These are phyloP conservation scores for Arabidopsis hybrid DNA, from an alignment of 441 rosid species.

Conservation along the genomic window DNA sequence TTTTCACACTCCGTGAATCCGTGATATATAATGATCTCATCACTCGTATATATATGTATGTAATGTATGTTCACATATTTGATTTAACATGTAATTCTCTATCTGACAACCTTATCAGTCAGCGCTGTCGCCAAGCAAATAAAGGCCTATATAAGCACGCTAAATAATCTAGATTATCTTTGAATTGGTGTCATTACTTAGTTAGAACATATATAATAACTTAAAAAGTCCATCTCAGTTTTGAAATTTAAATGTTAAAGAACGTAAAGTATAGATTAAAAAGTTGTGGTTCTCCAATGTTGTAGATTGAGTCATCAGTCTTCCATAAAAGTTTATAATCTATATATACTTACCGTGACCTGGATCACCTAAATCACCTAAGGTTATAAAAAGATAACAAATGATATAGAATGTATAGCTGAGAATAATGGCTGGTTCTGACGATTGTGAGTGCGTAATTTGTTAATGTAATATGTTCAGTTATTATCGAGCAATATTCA, in stretches of 20 bases:
- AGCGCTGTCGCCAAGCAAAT: not conserved
- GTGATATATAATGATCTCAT: not conserved
- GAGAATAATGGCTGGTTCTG: not conserved
- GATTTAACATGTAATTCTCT: not conserved
- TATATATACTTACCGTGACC: too few species aligned
- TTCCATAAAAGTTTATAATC: too few species aligned
- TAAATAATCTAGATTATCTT: conserved; percentile 17
- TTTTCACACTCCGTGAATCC: not conserved
- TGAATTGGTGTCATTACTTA: not conserved
- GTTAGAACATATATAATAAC: too few species aligned
- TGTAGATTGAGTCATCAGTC: too few species aligned
- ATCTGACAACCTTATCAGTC: not conserved
- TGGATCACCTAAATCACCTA: too few species aligned
- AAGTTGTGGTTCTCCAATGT: too few species aligned
- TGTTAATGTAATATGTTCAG: not conserved
- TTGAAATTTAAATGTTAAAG: conserved; percentile 1
- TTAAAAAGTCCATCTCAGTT: not conserved
- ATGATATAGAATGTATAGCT: too few species aligned
- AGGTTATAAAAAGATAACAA: too few species aligned
- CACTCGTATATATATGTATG: not conserved
- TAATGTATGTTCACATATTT: not conserved
- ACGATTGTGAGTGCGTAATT: not conserved
- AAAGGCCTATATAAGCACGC: conserved; percentile 7
- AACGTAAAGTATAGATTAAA: too few species aligned
- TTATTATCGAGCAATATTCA: not conserved